Percentiles rank a stretch among this genome's conserved stretches.
phyloP scores from a whole-genome alignment of 2,329 filamentous ascomycete genomes.

The Nigrospora oryzae region DNA sequence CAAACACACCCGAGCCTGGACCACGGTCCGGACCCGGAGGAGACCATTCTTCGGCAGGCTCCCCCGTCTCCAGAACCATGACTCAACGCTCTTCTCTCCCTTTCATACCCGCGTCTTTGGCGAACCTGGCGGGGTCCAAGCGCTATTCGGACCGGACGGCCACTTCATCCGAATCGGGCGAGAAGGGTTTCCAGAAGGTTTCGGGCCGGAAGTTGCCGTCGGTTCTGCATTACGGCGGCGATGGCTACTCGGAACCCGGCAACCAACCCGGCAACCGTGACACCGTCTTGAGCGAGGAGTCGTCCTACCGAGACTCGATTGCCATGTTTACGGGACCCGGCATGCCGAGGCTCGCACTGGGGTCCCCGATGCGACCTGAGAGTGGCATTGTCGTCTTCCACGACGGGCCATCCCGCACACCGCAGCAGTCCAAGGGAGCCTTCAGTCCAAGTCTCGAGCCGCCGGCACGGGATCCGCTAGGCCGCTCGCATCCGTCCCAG shows the following conservation, averaged over 20 bases:
- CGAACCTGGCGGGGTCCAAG: slow-evolving; percentile 32
- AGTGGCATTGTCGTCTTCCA: slow-evolving; percentile 54
- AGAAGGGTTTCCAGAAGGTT: slow-evolving; percentile 56
- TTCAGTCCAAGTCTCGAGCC: slow-evolving; percentile 26
- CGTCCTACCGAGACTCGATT: slow-evolving; percentile 46
- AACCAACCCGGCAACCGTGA: slow-evolving; percentile 30
- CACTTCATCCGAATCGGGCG: slow-evolving; percentile 28
- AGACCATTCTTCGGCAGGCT: slow-evolving; percentile 5
- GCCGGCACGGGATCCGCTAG: slow-evolving; percentile 23
- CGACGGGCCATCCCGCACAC: slow-evolving; percentile 57
- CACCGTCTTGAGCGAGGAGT: slow-evolving; percentile 37
- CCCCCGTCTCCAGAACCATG: slow-evolving; percentile 27
- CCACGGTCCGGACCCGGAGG: slow-evolving; percentile 3
- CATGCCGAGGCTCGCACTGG: slow-evolving; percentile 39
- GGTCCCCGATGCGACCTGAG: slow-evolving; percentile 49
- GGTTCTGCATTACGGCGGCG: slow-evolving; percentile 52
- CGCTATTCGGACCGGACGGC: slow-evolving; percentile 20
- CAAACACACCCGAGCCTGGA: slow-evolving; percentile 8
- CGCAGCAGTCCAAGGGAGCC: slow-evolving; percentile 46
- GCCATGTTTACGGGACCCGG: slow-evolving; percentile 26
- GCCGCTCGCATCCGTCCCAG: slow-evolving; percentile 25
- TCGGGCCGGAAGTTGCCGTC: slow-evolving; percentile 58
- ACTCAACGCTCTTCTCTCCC: slow-evolving; percentile 31
- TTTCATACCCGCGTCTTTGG: slow-evolving; percentile 41
- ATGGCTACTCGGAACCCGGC: slow-evolving; percentile 48